Evolutionary conservation across 2,329 filamentous ascomycete species (phyloP).

Genomic region (Nothophaeocryptopus gaeumannii): DNA sequence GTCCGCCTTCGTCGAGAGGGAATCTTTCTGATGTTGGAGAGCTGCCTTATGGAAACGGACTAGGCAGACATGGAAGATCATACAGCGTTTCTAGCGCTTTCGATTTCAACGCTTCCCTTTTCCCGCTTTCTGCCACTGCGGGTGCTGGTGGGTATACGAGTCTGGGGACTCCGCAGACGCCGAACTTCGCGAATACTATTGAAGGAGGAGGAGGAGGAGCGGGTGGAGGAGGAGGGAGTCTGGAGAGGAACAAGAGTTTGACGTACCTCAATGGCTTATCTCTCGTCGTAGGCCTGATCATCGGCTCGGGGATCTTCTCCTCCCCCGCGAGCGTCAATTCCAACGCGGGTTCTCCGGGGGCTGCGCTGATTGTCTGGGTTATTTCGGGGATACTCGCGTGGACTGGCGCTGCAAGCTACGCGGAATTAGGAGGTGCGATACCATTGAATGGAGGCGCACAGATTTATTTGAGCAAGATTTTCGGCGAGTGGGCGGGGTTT

Average conservation of each 20-base stretch:
- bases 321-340: conserved; percentile 89
- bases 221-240: conserved; percentile 43
- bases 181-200: conserved; percentile 42
- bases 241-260: conserved; percentile 94
- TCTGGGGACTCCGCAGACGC: conserved; percentile 70
- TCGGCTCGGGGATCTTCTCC: conserved; percentile 94
- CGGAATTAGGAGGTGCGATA: conserved; percentile 91
- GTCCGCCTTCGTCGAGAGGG: conserved; percentile 69
- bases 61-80: conserved; percentile 42
- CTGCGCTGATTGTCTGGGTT: conserved; percentile 84
- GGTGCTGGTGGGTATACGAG: conserved; percentile 71
- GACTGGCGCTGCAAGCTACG: conserved; percentile 94
- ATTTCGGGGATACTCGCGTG: conserved; percentile 90
- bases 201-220: conserved; percentile 27
- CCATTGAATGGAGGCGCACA: conserved; percentile 93
- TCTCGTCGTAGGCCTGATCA: conserved; percentile 86
- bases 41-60: conserved; percentile 39
- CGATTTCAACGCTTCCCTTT: conserved; percentile 90
- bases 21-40: conserved; percentile 67
- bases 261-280: conserved; percentile 93
- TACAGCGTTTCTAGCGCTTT: conserved; percentile 93
- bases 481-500: conserved; percentile 89
- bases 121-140: conserved; percentile 75
- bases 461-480: conserved; percentile 92
- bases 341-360: conserved; percentile 87